phyloP scores from a whole-genome alignment of 306 rosid genomes.

The Notholithocarpus densiflorus region DNA sequence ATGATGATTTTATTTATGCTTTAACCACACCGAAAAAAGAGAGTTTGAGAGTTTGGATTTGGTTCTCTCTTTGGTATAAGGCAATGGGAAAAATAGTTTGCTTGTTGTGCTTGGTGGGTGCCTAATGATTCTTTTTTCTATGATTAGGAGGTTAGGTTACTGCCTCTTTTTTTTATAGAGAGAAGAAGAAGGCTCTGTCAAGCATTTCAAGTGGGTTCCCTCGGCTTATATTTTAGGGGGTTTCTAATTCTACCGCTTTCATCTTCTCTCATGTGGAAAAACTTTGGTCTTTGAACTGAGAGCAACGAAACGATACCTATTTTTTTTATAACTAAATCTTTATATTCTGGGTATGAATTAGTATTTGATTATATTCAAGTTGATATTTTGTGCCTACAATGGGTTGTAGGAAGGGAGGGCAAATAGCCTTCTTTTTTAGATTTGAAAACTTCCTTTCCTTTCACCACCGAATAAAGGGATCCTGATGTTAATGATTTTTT shows the following conservation, averaged over 20 bases:
- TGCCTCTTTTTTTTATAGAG: slow-evolving; percentile 30
- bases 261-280: slow-evolving; percentile 47
- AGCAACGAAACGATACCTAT: slow-evolving; percentile 21
- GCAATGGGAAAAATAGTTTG: background rate
- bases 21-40: slow-evolving; percentile 69
- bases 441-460: too few species aligned
- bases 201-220: slow-evolving; percentile 26
- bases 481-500: too few species aligned
- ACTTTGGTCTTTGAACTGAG: slow-evolving; percentile 55
- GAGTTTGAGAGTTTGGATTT: slow-evolving; percentile 10
- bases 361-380: too few species aligned
- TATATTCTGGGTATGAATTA: background rate
- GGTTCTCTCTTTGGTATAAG: background rate
- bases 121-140: slow-evolving; percentile 35
- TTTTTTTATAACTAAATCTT: background rate
- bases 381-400: too few species aligned
- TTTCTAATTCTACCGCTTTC: slow-evolving; percentile 3
- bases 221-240: slow-evolving; percentile 15
- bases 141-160: slow-evolving; percentile 14
- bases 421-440: too few species aligned
- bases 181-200: slow-evolving; percentile 35
- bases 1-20: slow-evolving; percentile 68
- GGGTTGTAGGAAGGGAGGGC: too few species aligned
- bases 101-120: slow-evolving; percentile 35
- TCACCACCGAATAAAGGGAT: too few species aligned